Base-by-base conservation (phyloP, 164 flowering plant genomes). In the Chimonanthus praecox region DNA sequence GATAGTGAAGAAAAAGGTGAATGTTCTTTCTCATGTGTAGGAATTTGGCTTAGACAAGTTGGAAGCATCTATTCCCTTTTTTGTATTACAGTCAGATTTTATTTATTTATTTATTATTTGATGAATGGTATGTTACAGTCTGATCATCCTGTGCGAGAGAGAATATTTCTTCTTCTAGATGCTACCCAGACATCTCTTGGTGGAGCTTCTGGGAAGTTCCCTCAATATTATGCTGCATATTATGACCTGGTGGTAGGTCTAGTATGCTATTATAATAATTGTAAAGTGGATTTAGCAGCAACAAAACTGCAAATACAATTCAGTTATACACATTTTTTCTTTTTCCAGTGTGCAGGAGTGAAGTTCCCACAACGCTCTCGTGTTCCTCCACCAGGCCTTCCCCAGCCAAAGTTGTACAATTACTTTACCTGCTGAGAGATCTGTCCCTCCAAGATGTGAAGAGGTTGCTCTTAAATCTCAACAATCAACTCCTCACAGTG, bases 1-100 rank as follows among this genome's bases (percentile, higher is more conserved):
- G 87, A 92, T 95, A 77, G 99, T 93, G 67, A 95, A 95, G 90
- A 95, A 89, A 84, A 95, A 93, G 98, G 99, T 95, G 8, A 16
- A 10, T 46, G 45, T n/a, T 69, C 4, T 70, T 68, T 68, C 54
- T 18, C 5, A 13, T 11, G 5, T 48, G 58, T 45, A 49, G 15
- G 18, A 11, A 70, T 21, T 50, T 70, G 58, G 9, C 46, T 60
- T 13, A 46, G 43, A 48, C 49, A 72, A 9, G 47, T 69, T 67
- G 51, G 70, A 48, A 15, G 54, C 7, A 71, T 68, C 49, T 72
- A 2, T 8, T 68, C 46, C 9, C 6, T 50, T 6, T 49, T 72
- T 44, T 20, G 8, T 16, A 49, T 71, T 5, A 33, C 58, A 49
- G 4, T 18, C 18, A 58, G 51, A 64, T 67, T 71, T 20, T 67